These are phyloP conservation scores for Astrothelium macrocarpum DNA, from an alignment of 495 filamentous ascomycete genomes.

Conservation along the genomic window DNA sequence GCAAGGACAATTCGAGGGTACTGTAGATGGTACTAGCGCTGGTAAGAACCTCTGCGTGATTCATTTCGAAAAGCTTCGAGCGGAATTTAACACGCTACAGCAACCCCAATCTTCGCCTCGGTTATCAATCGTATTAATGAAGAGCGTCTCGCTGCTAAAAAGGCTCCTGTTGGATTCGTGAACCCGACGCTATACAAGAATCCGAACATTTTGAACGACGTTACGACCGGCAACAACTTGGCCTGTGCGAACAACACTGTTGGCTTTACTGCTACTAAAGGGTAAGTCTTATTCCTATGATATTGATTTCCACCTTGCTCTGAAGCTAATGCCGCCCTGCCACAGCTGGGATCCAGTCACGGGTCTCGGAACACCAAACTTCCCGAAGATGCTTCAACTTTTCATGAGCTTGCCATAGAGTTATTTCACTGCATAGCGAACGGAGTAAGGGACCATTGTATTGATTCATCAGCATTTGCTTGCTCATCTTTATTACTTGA, in stretches of 20 bases:
- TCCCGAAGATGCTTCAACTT: conserved; percentile 21
- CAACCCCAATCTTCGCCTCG: conserved; percentile 25
- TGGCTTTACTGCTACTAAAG: conserved; percentile 7
- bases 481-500: no score
- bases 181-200: conserved; percentile 53
- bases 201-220: conserved; percentile 50
- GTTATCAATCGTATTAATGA: conserved; percentile 55
- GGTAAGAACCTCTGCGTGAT: not conserved
- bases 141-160: conserved; percentile 44
- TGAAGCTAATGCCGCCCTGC: not conserved
- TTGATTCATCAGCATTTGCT: not conserved
- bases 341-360: conserved; percentile 44
- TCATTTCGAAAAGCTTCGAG: no score
- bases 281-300: not conserved
- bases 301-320: not conserved
- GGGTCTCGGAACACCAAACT: conserved; percentile 48
- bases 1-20: not conserved
- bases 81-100: not conserved
- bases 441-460: not conserved
- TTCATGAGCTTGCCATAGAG: conserved; percentile 18
- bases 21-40: conserved; percentile 13
- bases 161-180: conserved; percentile 49
- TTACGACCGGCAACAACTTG: conserved; percentile 47
- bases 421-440: not conserved
- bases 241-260: conserved; percentile 49